Evolutionary conservation across 495 filamentous ascomycete species (phyloP).

Genomic region (Neurospora sp.): DNA sequence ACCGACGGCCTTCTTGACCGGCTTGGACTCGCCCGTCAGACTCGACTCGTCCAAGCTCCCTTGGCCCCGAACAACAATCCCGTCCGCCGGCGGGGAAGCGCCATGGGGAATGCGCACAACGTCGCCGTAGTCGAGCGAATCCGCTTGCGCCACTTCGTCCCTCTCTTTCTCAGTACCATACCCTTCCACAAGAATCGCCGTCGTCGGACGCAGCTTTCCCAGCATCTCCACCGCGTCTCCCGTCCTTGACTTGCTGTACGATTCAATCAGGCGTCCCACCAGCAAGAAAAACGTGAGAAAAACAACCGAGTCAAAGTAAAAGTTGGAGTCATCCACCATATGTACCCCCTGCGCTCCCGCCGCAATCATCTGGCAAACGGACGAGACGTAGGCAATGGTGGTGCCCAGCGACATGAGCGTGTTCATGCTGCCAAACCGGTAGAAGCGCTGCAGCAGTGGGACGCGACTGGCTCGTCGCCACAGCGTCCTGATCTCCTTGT

Average conservation of each 20-base stretch:
- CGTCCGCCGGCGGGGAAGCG: slow-evolving; percentile 78
- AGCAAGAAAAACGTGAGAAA: slow-evolving; percentile 91
- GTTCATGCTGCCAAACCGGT: slow-evolving; percentile 95
- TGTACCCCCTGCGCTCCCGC: slow-evolving; percentile 39
- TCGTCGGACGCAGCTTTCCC: slow-evolving; percentile 66
- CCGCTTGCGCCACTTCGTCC: slow-evolving; percentile 44
- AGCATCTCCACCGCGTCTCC: slow-evolving; percentile 80
- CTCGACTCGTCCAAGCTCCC: slow-evolving; percentile 82
- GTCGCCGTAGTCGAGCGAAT: slow-evolving; percentile 77
- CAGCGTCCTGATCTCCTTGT: slow-evolving; percentile 68
- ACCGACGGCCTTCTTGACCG: slow-evolving; percentile 57
- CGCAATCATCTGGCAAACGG: slow-evolving; percentile 66
- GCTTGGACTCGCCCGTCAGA: slow-evolving; percentile 78
- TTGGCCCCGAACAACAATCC: slow-evolving; percentile 51
- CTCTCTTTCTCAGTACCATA: slow-evolving; percentile 20
- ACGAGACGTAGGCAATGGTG: slow-evolving; percentile 78
- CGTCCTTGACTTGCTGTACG: slow-evolving; percentile 85
- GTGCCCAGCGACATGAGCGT: slow-evolving; percentile 85
- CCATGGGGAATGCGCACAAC: slow-evolving; percentile 67
- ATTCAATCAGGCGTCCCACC: slow-evolving; percentile 67
- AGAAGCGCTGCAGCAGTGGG: slow-evolving; percentile 68
- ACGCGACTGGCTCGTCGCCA: slow-evolving; percentile 75
- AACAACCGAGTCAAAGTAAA: slow-evolving; percentile 91
- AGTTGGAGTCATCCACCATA: slow-evolving; percentile 41
- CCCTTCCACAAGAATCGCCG: slow-evolving; percentile 58